Percentiles rank a stretch among this genome's conserved stretches.
Evolutionary conservation across 2,329 filamentous ascomycete genomes (phyloP).

Genomic region (Alternaria triticimaculans): DNA sequence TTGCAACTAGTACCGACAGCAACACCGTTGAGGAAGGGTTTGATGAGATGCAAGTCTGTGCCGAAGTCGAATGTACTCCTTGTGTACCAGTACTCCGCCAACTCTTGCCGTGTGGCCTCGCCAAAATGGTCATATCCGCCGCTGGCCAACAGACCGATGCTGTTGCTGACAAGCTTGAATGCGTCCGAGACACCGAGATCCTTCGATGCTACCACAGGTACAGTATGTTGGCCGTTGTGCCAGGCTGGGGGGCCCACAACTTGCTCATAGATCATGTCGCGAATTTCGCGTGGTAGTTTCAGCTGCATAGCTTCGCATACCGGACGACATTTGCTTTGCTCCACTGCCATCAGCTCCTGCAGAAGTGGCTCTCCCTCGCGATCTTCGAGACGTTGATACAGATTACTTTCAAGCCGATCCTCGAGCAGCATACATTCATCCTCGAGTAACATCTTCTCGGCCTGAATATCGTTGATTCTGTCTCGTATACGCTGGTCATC

Average conservation of each 20-base stretch:
- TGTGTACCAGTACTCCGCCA: background rate
- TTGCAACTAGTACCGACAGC: background rate
- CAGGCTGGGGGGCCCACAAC: background rate
- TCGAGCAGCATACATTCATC: background rate
- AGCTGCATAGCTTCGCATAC: background rate
- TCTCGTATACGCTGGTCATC: background rate
- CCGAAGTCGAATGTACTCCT: background rate
- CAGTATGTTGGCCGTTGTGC: background rate
- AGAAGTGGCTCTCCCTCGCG: background rate
- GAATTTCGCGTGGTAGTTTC: background rate
- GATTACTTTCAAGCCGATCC: background rate
- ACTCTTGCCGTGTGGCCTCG: background rate
- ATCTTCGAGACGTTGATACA: background rate
- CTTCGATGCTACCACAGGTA: background rate
- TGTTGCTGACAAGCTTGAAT: background rate
- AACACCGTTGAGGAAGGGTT: background rate
- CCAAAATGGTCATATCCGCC: background rate
- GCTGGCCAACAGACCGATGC: background rate
- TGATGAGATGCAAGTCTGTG: background rate
- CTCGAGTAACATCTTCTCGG: background rate
- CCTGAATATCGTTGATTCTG: background rate
- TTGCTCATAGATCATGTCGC: background rate
- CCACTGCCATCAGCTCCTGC: background rate
- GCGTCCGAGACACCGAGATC: background rate
- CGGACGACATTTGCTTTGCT: background rate